These are phyloP conservation scores for Cladosporium colombiae DNA, from an alignment of 2,329 filamentous ascomycete species.

Conservation along the genomic window DNA sequence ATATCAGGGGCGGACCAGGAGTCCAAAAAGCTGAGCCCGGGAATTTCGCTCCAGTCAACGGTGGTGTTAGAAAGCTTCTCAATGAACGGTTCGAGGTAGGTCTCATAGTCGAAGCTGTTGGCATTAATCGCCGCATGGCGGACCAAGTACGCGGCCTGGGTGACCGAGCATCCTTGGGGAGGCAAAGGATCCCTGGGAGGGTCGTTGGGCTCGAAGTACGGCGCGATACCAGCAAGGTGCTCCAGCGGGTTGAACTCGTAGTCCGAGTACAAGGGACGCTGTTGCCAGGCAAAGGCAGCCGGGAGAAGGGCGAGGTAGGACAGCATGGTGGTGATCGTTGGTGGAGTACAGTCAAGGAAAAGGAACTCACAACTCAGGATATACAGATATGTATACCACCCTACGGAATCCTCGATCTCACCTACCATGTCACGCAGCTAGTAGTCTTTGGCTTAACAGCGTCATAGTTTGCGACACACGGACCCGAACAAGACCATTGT, in stretches of 20 bases:
- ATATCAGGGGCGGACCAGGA: conserved; percentile 58
- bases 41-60: conserved; percentile 59
- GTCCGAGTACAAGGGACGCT: conserved; percentile 30
- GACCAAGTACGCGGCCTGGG: conserved; percentile 51
- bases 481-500: not conserved
- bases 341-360: not conserved
- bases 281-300: conserved; percentile 17
- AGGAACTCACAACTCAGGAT: not conserved
- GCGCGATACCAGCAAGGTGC: conserved; percentile 53
- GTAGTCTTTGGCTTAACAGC: not conserved
- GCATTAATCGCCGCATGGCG: conserved; percentile 55
- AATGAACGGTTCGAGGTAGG: conserved; percentile 53
- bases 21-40: conserved; percentile 57
- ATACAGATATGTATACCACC: conserved; percentile 1
- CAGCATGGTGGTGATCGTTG: conserved; percentile 3
- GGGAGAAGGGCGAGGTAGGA: conserved; percentile 17
- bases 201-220: conserved; percentile 52
- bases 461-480: conserved; percentile 10
- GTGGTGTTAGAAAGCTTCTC: conserved; percentile 61
- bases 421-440: conserved; percentile 5
- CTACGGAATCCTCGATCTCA: not conserved
- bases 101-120: conserved; percentile 55
- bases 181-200: conserved; percentile 49
- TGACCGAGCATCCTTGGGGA: conserved; percentile 54
- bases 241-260: conserved; percentile 51